Percentiles rank a stretch among this genome's conserved stretches.
Evolutionary conservation across 108 stramenopile species (phyloP).

Genomic region (Cyclotella choctawhatcheeana): DNA sequence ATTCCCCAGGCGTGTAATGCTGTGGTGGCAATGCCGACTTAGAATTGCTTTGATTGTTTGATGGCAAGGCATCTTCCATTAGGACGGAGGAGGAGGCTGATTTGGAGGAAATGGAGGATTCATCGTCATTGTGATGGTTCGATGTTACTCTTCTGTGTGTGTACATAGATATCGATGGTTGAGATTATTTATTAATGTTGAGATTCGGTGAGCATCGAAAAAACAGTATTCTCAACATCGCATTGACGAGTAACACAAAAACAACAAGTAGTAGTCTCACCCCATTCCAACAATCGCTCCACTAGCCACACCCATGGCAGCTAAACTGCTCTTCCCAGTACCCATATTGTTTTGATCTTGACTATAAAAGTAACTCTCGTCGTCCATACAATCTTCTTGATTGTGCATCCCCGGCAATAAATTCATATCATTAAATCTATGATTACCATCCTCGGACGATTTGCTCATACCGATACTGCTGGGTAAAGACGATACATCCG

Average conservation of each 20-base stretch:
- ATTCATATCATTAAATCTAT: background rate
- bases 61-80: constrained; percentile 16
- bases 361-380: constrained; percentile 1
- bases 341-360: background rate
- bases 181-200: no score
- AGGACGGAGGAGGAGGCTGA: constrained; percentile 7
- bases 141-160: background rate
- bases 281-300: constrained; percentile 12
- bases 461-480: constrained; percentile 19
- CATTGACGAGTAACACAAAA: no score
- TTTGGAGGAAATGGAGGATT: constrained; percentile 15
- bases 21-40: constrained; percentile 16
- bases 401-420: constrained; percentile 15
- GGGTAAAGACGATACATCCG: constrained; percentile 5
- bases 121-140: background rate
- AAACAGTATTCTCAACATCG: no score
- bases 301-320: constrained; percentile 2
- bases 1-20: constrained; percentile 15
- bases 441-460: background rate
- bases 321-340: background rate
- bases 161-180: no score
- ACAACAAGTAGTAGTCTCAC: no score
- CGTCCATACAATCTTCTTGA: constrained; percentile 14
- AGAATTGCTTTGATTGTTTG: background rate
- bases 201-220: no score